A percentile compares a stretch with the other conserved stretches of the same genome.
These are phyloP conservation scores for Neonectria ditissima DNA, from an alignment of 2,329 filamentous ascomycete genomes.

Conservation along the genomic window DNA sequence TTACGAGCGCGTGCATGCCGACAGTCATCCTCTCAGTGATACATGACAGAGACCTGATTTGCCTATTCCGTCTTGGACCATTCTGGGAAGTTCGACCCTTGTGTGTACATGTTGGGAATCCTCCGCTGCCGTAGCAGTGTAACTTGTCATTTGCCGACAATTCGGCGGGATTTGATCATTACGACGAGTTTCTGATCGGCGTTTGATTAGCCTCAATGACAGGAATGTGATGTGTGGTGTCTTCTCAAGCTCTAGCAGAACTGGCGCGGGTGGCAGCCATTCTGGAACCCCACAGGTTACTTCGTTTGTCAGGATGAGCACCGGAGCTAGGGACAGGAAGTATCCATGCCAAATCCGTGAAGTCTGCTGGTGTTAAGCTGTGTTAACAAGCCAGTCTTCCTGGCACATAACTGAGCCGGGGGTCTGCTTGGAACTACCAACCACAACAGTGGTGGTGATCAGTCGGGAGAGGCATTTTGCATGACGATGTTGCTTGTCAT, in stretches of 20 bases:
- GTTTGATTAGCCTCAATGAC: conserved; percentile 5
- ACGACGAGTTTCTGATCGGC: conserved; percentile 29
- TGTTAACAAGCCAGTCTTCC: conserved; percentile 4
- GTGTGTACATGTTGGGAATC: conserved; percentile 12
- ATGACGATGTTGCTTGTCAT: conserved; percentile 25
- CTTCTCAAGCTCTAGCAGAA: conserved; percentile 4
- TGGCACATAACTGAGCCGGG: conserved; percentile 6
- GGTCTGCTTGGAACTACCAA: conserved; percentile 1
- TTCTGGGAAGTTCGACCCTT: conserved; percentile 9
- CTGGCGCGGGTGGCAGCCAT: conserved; percentile 18
- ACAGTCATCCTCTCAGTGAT: conserved; percentile 16
- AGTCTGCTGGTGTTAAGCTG: conserved; percentile 3
- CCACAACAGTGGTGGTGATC: conserved; percentile 15
- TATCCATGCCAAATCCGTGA: conserved; percentile 12
- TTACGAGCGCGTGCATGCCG: conserved; percentile 15
- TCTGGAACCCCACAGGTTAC: conserved; percentile 25
- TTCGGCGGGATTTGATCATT: conserved; percentile 5
- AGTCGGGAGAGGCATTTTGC: conserved; percentile 19
- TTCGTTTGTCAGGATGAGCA: conserved; percentile 4
- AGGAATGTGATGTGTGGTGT: conserved; percentile 13
- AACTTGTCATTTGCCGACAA: conserved; percentile 15
- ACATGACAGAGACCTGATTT: conserved; percentile 13
- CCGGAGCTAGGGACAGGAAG: conserved; percentile 8
- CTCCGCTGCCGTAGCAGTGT: conserved; percentile 1
- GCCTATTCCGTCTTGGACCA: conserved; percentile 18